Evolutionary conservation across 2,329 filamentous ascomycete species (phyloP).

Genomic region (Grosmannia huntii): DNA sequence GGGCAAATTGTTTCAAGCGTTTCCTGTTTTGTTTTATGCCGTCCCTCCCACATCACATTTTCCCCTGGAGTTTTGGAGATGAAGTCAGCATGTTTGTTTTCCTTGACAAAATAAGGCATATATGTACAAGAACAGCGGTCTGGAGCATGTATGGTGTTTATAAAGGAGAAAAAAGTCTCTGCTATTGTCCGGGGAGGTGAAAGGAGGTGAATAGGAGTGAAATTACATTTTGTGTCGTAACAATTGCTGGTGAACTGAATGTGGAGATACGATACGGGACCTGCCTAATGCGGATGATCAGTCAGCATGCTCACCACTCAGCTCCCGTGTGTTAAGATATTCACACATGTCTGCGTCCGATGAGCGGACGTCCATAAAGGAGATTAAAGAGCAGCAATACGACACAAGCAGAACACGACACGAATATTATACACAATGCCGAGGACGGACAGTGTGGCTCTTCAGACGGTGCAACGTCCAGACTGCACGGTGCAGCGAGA

Average conservation of each 20-base stretch:
- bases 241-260: too few relatives aligned
- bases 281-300: too few relatives aligned
- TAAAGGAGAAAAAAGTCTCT: background rate
- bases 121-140: background rate
- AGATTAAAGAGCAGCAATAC: background rate
- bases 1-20: background rate
- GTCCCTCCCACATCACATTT: background rate
- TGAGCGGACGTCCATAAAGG: background rate
- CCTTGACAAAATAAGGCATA: background rate
- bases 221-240: background rate
- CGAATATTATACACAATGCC: background rate
- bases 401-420: background rate
- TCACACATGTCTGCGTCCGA: background rate
- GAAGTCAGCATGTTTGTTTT: background rate
- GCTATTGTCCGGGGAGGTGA: too few relatives aligned
- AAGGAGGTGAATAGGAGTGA: background rate
- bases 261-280: too few relatives aligned
- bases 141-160: constrained; percentile 1
- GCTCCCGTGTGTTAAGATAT: background rate
- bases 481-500: background rate
- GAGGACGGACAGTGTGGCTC: background rate
- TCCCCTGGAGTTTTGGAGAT: background rate
- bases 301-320: too few relatives aligned
- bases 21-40: background rate
- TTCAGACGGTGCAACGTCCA: background rate